Base-by-base conservation (phyloP, 2,329 filamentous ascomycete species). In the Penicillium capsulatum region DNA sequence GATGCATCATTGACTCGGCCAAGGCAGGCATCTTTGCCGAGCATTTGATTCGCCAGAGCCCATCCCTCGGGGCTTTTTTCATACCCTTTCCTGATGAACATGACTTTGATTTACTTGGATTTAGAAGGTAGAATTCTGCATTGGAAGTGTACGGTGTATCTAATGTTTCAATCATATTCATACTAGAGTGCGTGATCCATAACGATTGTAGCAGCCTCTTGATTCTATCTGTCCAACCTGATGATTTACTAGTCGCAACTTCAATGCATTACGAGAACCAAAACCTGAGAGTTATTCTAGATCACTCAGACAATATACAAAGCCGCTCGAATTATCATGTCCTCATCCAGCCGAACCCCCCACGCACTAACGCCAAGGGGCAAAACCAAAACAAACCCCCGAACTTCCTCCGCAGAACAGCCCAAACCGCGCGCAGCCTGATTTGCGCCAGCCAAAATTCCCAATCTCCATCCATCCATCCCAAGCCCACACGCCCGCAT, bases 331-430 rank as follows among this genome's bases (percentile, higher is more conserved):
- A 17, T 20, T 6, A 32, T n/a, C 36, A 13, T 19, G 7, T 15
- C 19, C 16, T 22, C 27, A 10, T 17, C 13, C 17, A 14, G 17
- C 28, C 7, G 13, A 5, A 2, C 30, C 14, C 19, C 36, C 5
- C 19, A 28, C 22, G 38, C 38, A 43, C 44, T 50, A 45, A 45
- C 39, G 39, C 45, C 32, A 50, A 44, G 36, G 36, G 51, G 49
- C 28, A 51, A 53, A 51, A 51, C 24, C 45, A 53, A 51, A 54
- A 54, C 51, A 47, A 48, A 40, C 17, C 41, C 47, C n/a, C n/a
- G n/a, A n/a, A n/a, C 34, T 39, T 43, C 16, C 35, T 34, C 34
- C 42, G 40, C 38, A 4, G 13, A 36, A 38, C 37, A 31, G 32
- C 38, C 33, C 34, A 17, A 17, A 24, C 38, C 32, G 26, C 39